These are phyloP conservation scores for Mycena belliarum DNA, from an alignment of 768 basidiomycete genomes.

Conservation along the genomic window DNA sequence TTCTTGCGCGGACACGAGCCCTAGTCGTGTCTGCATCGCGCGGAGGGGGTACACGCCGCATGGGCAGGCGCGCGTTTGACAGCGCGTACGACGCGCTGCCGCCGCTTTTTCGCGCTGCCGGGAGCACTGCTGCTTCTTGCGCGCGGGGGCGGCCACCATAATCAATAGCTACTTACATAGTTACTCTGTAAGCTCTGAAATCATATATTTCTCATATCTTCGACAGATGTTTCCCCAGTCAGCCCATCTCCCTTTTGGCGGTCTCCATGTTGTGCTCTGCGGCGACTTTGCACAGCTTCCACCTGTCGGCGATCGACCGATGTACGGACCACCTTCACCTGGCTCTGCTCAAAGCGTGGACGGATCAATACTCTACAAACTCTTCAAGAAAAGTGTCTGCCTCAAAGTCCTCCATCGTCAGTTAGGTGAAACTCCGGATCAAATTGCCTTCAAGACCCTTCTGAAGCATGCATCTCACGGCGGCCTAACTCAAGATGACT, in stretches of 20 bases:
- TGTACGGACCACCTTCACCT: neutral
- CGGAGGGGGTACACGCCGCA: too few relatives aligned
- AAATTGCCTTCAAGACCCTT: neutral
- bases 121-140: too few relatives aligned
- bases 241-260: slow-evolving; percentile 1
- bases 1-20: too few relatives aligned
- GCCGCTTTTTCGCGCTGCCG: too few relatives aligned
- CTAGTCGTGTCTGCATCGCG: too few relatives aligned
- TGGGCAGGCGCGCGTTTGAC: too few relatives aligned
- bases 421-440: slow-evolving; percentile 4
- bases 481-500: neutral
- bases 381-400: slow-evolving; percentile 4
- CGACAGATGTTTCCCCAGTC: slow-evolving; percentile 1
- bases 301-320: slow-evolving; percentile 13
- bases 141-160: too few relatives aligned
- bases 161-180: too few relatives aligned
- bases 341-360: neutral
- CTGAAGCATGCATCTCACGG: slow-evolving; percentile 10
- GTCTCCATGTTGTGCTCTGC: slow-evolving; percentile 2
- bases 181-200: too few relatives aligned
- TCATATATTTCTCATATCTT: too few relatives aligned
- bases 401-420: slow-evolving; percentile 11
- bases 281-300: slow-evolving; percentile 20
- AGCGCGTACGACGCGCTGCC: too few relatives aligned
- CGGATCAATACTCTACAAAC: slow-evolving; percentile 6